Evolutionary conservation across 163 green algal species (phyloP).

Genomic region (Scenedesmus sp.): DNA sequence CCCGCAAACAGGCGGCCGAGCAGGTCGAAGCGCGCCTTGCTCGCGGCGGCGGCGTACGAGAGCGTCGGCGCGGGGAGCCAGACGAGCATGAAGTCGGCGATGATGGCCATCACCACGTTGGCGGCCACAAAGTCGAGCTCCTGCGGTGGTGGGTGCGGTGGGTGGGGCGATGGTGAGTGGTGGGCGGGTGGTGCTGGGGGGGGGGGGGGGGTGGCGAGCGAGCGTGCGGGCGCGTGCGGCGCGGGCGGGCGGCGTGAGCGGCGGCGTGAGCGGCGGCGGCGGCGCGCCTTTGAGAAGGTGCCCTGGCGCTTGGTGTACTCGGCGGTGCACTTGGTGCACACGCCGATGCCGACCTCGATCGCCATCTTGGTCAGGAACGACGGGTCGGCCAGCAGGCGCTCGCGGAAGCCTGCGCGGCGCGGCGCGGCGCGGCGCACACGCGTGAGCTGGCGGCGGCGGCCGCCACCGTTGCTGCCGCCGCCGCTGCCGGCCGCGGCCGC

Average conservation of each 20-base stretch:
- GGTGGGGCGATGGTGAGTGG: too few relatives aligned
- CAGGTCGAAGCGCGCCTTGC: constrained; percentile 1
- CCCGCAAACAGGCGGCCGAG: constrained; percentile 76
- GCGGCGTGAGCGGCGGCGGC: too few relatives aligned
- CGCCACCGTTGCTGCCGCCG: too few relatives aligned
- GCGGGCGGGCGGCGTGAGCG: too few relatives aligned
- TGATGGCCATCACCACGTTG: constrained; percentile 96
- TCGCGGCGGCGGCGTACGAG: constrained; percentile 49
- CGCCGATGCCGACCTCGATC: constrained; percentile 96
- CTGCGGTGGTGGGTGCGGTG: too few relatives aligned
- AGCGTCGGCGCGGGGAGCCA: constrained; percentile 96
- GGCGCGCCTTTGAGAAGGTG: constrained; percentile 64
- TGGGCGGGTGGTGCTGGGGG: too few relatives aligned
- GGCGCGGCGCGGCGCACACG: too few relatives aligned
- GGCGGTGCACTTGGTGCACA: constrained; percentile 93
- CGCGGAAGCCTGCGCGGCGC: constrained; percentile 82
- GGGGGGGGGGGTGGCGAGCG: too few relatives aligned
- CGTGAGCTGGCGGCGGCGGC: too few relatives aligned
- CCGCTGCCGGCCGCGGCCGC: too few relatives aligned
- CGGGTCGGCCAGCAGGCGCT: constrained; percentile 94
- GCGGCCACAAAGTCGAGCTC: constrained; percentile 96
- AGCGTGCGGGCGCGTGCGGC: too few relatives aligned
- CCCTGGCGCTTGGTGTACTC: constrained; percentile 91
- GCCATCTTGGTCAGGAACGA: constrained; percentile 92
- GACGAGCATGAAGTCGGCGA: constrained; percentile 98